These are phyloP conservation scores for Auriscalpium vulgare DNA, from an alignment of 768 basidiomycete species.

Conservation along the genomic window DNA sequence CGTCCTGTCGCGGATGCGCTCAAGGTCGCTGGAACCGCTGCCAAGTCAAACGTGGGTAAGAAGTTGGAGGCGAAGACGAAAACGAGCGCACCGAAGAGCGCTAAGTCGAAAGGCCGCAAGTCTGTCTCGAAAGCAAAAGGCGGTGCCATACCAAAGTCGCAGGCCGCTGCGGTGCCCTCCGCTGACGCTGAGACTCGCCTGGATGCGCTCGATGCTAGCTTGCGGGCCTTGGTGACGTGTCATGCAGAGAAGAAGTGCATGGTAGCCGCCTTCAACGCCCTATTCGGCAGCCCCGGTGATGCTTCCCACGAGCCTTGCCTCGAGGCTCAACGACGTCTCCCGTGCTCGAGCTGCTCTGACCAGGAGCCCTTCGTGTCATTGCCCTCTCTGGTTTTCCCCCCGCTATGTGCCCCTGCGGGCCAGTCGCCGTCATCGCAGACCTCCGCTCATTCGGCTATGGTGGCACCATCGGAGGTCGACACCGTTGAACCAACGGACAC, in stretches of 20 bases:
- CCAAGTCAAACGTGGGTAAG: not conserved
- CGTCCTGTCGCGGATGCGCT: no score
- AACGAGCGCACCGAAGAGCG: not conserved
- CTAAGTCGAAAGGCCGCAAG: not conserved
- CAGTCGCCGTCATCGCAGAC: no score
- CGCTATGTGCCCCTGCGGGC: no score
- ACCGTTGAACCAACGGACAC: no score
- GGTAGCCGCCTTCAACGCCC: not conserved
- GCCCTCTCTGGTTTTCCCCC: not conserved
- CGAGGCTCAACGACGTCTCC: not conserved
- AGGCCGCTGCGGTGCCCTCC: no score
- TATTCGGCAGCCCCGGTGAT: constrained; percentile 1
- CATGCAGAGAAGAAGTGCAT: constrained; percentile 1
- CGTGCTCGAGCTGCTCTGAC: constrained; percentile 1
- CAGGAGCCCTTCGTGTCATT: not conserved
- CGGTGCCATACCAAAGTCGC: no score
- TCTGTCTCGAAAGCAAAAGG: not conserved
- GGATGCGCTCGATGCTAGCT: no score
- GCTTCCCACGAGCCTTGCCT: not conserved
- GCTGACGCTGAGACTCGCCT: no score
- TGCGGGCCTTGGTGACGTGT: not conserved
- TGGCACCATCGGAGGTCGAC: not conserved
- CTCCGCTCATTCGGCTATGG: not conserved
- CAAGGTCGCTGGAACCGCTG: not conserved
- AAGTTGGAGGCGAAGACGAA: not conserved